Evolutionary conservation across 169 alveolate species (phyloP), one percentile per base, ranked within the genome.

Genomic region (Plasmodium chabaudi): DNA sequence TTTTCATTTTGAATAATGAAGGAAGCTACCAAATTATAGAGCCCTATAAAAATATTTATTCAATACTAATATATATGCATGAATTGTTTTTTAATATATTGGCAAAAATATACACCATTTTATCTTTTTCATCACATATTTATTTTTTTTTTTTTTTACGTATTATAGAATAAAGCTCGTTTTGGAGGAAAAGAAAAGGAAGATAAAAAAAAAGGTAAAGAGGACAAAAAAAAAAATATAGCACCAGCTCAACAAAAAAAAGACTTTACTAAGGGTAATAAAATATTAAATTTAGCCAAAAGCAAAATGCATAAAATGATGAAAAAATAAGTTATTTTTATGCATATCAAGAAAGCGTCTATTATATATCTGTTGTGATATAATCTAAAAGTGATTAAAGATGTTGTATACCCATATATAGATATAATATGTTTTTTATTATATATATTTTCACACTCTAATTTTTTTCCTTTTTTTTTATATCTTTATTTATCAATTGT

Each of bases 231-330:
- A 47, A 72, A 72, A 42, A 72, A 34, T 72, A 27, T n/a, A n/a
- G 71, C 25, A 72, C 87, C 56, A 12, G 27, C 42, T 61, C 87
- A 72, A 72, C 87, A 57, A 25, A 72, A 72, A 72, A 72, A 72
- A 39, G 87, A 72, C 34, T 57, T 72, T 49, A 10, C 84, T 12
- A 56, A 53, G 46, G n/a, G 34, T 27, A n/a, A 55, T 34, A 72
- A 72, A 56, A 13, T 23, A 42, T 1, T 72, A 5, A 72, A 72
- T 47, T 56, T 72, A 70, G 87, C 87, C 12, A 72, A 72, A 49
- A 72, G 61, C 25, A 72, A 72, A 72, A 72, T 72, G 87, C 87
- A 72, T 63, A 72, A 72, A 72, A 72, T 72, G 87, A 72, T 72
- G 87, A 72, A 72, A 44, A 72, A 72, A 72, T 72, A 63, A 72